A percentile compares a stretch with the other conserved stretches of the same genome.
phyloP scores from a whole-genome alignment of 176 grass and related monocot genomes.

The Bromus sterilis region DNA sequence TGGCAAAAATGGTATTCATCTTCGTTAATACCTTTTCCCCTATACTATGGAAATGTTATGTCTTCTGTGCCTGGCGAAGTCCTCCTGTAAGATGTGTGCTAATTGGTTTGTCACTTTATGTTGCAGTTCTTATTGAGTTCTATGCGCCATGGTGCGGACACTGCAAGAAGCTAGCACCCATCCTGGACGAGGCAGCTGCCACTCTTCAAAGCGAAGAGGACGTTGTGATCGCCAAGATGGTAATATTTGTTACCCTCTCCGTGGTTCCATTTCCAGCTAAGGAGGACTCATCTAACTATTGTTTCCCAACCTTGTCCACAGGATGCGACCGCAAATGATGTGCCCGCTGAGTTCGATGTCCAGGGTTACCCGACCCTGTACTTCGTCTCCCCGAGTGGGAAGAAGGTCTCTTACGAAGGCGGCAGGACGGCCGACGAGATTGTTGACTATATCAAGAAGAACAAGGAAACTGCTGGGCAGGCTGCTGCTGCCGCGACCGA shows the following conservation, averaged over 20 bases:
- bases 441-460: conserved; percentile 56
- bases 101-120: not conserved
- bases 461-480: conserved; percentile 40
- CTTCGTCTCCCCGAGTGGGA: conserved; percentile 68
- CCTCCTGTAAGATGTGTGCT: not conserved
- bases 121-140: conserved; percentile 86
- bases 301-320: not conserved
- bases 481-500: not conserved
- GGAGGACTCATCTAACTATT: not conserved
- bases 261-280: not conserved
- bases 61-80: not conserved
- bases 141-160: conserved; percentile 98
- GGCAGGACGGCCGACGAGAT: conserved; percentile 62
- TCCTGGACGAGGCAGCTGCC: conserved; percentile 77
- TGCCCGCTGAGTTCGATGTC: conserved; percentile 55
- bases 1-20: conserved; percentile 74
- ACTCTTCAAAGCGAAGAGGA: conserved; percentile 65
- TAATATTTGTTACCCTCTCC: not conserved
- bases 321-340: conserved; percentile 80
- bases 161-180: conserved; percentile 84
- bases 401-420: conserved; percentile 35
- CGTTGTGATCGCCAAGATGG: conserved; percentile 94
- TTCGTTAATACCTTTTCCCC: not conserved
- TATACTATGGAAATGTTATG: no score
- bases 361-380: conserved; percentile 87